Conservation (phyloP, 2,329 filamentous ascomycete genomes). For the Allantophomopsis lycopodina region DNA sequence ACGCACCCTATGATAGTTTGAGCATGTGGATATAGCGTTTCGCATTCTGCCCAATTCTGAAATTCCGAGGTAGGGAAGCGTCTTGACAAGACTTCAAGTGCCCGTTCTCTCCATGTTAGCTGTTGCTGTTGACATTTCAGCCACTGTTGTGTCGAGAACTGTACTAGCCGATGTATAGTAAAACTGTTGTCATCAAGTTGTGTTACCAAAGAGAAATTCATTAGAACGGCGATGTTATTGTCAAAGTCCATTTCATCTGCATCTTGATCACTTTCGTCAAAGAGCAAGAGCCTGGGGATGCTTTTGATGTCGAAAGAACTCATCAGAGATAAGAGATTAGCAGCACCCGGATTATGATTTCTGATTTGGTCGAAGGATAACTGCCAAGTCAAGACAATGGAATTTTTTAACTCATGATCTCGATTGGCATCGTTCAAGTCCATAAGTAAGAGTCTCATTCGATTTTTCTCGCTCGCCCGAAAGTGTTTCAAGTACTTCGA, state of each 20-base stretch:
- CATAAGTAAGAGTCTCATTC: constrained; percentile 14
- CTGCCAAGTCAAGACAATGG: constrained; percentile 22
- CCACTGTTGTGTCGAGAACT: constrained; percentile 10
- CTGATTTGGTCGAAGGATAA: constrained; percentile 23
- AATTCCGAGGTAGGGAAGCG: constrained; percentile 10
- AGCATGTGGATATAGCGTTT: constrained; percentile 18
- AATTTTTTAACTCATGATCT: constrained; percentile 18
- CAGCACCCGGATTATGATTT: constrained; percentile 6
- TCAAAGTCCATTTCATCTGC: constrained; percentile 15
- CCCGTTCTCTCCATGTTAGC: constrained; percentile 5
- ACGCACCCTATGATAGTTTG: constrained; percentile 6
- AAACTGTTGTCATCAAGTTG: constrained; percentile 5
- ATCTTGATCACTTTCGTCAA: constrained; percentile 1
- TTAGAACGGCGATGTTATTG: constrained; percentile 20
- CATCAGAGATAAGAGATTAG: constrained; percentile 9
- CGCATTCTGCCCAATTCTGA: constrained; percentile 19
- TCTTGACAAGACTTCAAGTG: constrained; percentile 7
- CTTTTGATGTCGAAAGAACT: constrained; percentile 9
- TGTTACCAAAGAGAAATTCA: constrained; percentile 23
- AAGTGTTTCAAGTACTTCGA: constrained; percentile 24
- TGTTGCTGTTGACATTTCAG: constrained; percentile 5
- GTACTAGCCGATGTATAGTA: constrained; percentile 9
- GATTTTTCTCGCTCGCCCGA: constrained; percentile 16
- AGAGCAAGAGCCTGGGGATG: constrained; percentile 8
- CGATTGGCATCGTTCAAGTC: constrained; percentile 19